A percentile compares a stretch with the other conserved stretches of the same genome.
These are phyloP conservation scores for Tetracladium marchalianum DNA, from an alignment of 495 filamentous ascomycete genomes.

Conservation along the genomic window DNA sequence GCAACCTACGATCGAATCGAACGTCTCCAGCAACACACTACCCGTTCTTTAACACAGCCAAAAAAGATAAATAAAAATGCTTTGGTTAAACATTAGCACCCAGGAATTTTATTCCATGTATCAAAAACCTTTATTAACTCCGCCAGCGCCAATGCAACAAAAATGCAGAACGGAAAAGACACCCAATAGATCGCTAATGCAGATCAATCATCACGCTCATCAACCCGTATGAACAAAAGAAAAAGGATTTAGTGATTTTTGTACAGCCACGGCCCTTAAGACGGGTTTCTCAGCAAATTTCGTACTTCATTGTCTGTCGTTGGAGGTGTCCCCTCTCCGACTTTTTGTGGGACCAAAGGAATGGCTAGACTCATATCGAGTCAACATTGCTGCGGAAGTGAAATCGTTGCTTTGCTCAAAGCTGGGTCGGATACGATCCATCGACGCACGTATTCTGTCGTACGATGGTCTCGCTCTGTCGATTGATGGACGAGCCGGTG, in stretches of 20 bases:
- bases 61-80: too few species aligned
- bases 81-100: too few species aligned
- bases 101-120: neutral
- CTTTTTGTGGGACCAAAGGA: slow-evolving; percentile 21
- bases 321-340: slow-evolving; percentile 8
- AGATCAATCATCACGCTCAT: slow-evolving; percentile 18
- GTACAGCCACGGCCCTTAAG: slow-evolving; percentile 8
- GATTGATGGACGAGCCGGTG: slow-evolving; percentile 50
- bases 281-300: slow-evolving; percentile 1
- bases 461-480: slow-evolving; percentile 59
- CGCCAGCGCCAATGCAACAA: slow-evolving; percentile 16
- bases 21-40: too few species aligned
- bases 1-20: too few species aligned
- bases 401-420: slow-evolving; percentile 86
- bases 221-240: slow-evolving; percentile 17
- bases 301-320: slow-evolving; percentile 5
- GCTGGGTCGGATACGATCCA: slow-evolving; percentile 66
- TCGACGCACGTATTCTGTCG: slow-evolving; percentile 63
- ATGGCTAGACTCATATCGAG: slow-evolving; percentile 69
- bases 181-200: slow-evolving; percentile 21
- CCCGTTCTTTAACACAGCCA: too few species aligned
- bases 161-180: slow-evolving; percentile 13
- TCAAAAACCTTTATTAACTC: slow-evolving; percentile 2
- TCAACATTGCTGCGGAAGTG: slow-evolving; percentile 74
- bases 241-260: slow-evolving; percentile 10